Percentiles rank a stretch among this genome's conserved stretches.
Conservation (phyloP, 306 rosid species). For the Cicer pinnatifidum region DNA sequence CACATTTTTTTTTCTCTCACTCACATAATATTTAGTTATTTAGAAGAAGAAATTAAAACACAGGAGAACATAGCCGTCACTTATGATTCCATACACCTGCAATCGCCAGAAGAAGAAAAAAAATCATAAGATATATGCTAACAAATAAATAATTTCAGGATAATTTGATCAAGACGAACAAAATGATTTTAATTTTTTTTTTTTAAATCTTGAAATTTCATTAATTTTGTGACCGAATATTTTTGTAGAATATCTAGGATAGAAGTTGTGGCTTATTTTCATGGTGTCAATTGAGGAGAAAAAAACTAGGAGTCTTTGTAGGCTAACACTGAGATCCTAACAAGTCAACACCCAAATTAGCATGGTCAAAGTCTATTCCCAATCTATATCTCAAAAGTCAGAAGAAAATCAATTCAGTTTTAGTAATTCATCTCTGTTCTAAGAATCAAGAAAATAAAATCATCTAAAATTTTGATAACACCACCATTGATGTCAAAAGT, state of each 20-base stretch:
- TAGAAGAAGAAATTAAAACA: background rate
- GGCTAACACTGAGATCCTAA: constrained; percentile 10
- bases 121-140: background rate
- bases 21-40: background rate
- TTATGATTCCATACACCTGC: constrained; percentile 9
- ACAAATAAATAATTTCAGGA: too few relatives aligned
- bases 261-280: background rate
- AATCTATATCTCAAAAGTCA: background rate
- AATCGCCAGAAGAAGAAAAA: background rate
- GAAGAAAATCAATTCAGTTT: background rate
- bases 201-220: too few relatives aligned
- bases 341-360: background rate
- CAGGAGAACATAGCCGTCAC: background rate
- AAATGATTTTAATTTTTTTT: too few relatives aligned
- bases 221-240: too few relatives aligned
- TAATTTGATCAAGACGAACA: too few relatives aligned
- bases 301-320: background rate
- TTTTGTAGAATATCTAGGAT: too few relatives aligned
- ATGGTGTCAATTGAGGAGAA: constrained; percentile 3
- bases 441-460: too few relatives aligned
- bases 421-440: background rate
- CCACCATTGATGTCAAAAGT: too few relatives aligned
- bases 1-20: background rate
- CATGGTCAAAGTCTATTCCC: background rate
- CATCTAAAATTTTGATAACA: too few relatives aligned